Conservation (phyloP, 768 basidiomycete genomes). For the Hypholoma sublateritium region DNA sequence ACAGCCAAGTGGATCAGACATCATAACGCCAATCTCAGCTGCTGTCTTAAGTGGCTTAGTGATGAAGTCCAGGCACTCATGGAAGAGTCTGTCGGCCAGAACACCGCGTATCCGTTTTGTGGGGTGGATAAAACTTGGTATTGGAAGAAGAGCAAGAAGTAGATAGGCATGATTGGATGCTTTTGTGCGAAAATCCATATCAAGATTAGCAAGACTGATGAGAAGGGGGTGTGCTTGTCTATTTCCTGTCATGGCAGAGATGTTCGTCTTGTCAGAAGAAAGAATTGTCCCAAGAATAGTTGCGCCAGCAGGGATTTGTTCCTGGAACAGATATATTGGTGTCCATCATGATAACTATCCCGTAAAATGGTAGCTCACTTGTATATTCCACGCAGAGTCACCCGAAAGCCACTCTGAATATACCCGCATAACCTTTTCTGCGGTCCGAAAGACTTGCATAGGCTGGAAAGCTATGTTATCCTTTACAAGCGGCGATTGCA, state of each 20-base stretch:
- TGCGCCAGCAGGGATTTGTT: constrained; percentile 16
- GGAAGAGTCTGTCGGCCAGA: constrained; percentile 16
- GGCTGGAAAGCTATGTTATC: constrained; percentile 6
- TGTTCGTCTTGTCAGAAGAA: constrained; percentile 29
- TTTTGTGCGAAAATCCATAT: constrained; percentile 25
- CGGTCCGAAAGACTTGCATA: constrained; percentile 6
- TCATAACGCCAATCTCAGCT: constrained; percentile 20
- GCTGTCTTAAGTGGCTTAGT: constrained; percentile 26
- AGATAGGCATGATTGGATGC: constrained; percentile 26
- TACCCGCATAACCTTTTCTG: constrained; percentile 7
- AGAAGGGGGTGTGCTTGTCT: constrained; percentile 29
- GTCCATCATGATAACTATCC: not conserved
- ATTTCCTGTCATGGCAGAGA: constrained; percentile 26
- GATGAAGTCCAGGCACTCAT: constrained; percentile 27
- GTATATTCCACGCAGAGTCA: constrained; percentile 13
- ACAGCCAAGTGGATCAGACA: constrained; percentile 25
- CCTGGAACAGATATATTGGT: constrained; percentile 4
- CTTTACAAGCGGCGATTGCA: not conserved
- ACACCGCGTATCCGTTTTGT: constrained; percentile 16
- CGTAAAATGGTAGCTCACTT: constrained; percentile 11
- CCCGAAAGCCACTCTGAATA: constrained; percentile 15
- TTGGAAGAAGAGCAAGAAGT: constrained; percentile 27
- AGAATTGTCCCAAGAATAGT: constrained; percentile 26
- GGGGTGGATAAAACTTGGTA: constrained; percentile 24
- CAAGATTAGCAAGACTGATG: constrained; percentile 29